Evolutionary conservation across 2,329 filamentous ascomycete species (phyloP).

Genomic region (Aotearoamyces nothofagi): DNA sequence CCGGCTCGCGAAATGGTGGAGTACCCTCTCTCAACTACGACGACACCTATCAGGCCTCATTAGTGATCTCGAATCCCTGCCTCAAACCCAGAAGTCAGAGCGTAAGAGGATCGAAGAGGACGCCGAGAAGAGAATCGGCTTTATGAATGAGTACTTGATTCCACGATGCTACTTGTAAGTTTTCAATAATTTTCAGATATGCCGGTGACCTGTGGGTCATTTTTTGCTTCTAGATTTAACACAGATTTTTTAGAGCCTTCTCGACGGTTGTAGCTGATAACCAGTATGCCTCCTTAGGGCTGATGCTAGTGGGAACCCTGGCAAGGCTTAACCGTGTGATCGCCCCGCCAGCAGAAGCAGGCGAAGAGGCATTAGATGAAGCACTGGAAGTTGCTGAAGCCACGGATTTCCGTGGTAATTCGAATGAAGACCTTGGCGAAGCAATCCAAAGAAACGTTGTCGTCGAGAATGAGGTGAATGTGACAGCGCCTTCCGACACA

Average conservation of each 20-base stretch:
- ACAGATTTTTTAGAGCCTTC: conserved; percentile 35
- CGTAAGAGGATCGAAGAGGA: conserved; percentile 16
- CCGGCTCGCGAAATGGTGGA: conserved; percentile 68
- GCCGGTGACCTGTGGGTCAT: not conserved
- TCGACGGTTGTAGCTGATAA: conserved; percentile 55
- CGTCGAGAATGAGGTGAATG: not conserved
- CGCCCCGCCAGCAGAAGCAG: no score
- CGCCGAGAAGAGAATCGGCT: conserved; percentile 15
- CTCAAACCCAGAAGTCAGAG: conserved; percentile 3
- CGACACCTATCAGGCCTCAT: conserved; percentile 45
- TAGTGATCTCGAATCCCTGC: conserved; percentile 16
- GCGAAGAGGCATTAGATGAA: no score
- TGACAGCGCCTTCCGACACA: not conserved
- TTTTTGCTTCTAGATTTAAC: conserved; percentile 17
- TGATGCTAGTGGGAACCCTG: conserved; percentile 50
- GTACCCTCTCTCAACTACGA: conserved; percentile 54
- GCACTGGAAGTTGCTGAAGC: not conserved
- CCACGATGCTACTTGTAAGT: conserved; percentile 30
- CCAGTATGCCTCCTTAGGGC: conserved; percentile 57
- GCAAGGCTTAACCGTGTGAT: conserved; percentile 38
- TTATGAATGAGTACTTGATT: conserved; percentile 25
- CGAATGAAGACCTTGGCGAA: conserved; percentile 1
- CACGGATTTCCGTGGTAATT: not conserved
- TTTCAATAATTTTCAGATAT: not conserved
- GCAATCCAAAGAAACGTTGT: not conserved